phyloP scores from a whole-genome alignment of 495 filamentous ascomycete species.

The Tuber indicum region DNA sequence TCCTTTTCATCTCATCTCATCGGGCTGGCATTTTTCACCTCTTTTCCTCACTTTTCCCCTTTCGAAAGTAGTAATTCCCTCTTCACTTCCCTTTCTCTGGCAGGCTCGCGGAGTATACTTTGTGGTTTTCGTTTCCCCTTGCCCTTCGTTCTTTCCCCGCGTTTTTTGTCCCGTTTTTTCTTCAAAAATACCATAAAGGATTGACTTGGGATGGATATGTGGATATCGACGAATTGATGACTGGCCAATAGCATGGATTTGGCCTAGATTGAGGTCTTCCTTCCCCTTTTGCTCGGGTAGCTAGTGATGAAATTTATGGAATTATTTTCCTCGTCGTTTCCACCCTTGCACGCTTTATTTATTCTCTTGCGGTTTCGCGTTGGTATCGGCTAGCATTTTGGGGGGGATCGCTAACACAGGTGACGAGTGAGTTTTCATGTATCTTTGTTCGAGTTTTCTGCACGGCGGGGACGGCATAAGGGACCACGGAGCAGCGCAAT shows the following conservation, averaged over 20 bases:
- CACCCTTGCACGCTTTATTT: background rate
- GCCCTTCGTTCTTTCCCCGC: background rate
- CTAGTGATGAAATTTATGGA: background rate
- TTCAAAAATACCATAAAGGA: conserved; percentile 1
- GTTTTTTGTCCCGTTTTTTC: background rate
- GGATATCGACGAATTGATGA: conserved; percentile 3
- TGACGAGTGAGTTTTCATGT: background rate
- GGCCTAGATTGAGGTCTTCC: background rate
- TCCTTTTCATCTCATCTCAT: background rate
- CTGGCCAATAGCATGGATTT: background rate
- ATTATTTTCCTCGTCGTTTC: background rate
- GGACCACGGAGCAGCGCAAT: background rate
- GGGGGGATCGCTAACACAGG: background rate
- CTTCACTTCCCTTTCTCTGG: background rate
- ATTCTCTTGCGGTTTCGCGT: background rate
- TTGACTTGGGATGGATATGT: background rate
- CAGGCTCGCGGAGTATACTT: background rate
- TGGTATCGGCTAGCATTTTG: background rate
- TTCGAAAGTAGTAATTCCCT: background rate
- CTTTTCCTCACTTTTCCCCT: background rate
- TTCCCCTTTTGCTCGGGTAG: background rate
- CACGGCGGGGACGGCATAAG: background rate
- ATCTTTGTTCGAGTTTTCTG: background rate
- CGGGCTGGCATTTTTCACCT: background rate
- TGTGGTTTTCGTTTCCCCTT: background rate